Base-by-base conservation (phyloP, 257 asterid genomes). In the Anisodus tanguticus region DNA sequence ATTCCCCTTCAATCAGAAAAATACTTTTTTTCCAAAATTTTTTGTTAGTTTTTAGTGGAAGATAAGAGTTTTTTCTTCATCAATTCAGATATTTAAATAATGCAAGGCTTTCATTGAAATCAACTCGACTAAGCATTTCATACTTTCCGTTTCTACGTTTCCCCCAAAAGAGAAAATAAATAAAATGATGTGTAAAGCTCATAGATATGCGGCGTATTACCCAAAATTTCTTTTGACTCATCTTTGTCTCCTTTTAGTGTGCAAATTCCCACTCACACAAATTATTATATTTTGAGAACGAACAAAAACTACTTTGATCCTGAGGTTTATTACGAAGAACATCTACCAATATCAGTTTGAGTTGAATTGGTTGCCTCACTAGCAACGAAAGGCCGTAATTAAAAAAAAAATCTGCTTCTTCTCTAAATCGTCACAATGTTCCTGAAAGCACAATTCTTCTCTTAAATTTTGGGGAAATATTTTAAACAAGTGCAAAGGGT, bases 141-240 rank as follows among this genome's bases (percentile, higher is more conserved):
- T 22, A 76, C 47, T 76, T 26, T 22, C 62, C 26, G n/a, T n/a
- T n/a, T n/a, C n/a, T n/a, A n/a, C n/a, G n/a, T n/a, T n/a, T n/a
- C n/a, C n/a, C n/a, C n/a, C n/a, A n/a, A n/a, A n/a, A n/a, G n/a
- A n/a, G n/a, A n/a, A n/a, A n/a, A n/a, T n/a, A n/a, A n/a, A n/a
- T n/a, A n/a, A 51, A 49, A 5, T 51, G 63, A 76, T 51, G 81
- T 76, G 64, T 76, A 76, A 76, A 49, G 62, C 51, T 51, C 47
- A 22, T 19, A 26, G 12, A 7, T 51, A 51, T 76, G 81, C 81
- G 47, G 63, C 63, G 63, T 26, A 76, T n/a, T 51, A 11, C 63
- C 51, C 39, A 5, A 22, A 11, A 4, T 16, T 51, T 8, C 3
- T 67, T 74, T 49, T 74, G 37, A 43, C 6, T 22, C 12, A 22